These are phyloP conservation scores for Oidiodendron maius DNA, from an alignment of 495 filamentous ascomycete genomes.

Conservation along the genomic window DNA sequence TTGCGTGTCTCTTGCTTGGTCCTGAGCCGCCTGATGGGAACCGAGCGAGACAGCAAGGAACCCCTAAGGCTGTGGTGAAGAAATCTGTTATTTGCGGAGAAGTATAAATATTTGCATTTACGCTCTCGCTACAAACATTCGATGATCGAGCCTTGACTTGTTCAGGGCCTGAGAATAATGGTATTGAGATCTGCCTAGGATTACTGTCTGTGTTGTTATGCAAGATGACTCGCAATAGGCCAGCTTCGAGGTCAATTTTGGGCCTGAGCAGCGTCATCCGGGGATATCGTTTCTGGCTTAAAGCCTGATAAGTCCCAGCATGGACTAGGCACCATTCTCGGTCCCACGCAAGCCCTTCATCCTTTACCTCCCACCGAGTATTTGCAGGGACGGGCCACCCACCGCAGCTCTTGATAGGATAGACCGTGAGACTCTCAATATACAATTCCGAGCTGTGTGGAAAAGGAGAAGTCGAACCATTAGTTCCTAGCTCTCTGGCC, in stretches of 20 bases:
- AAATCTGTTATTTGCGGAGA: conserved; percentile 58
- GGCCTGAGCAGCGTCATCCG: conserved; percentile 78
- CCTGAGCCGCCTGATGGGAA: conserved; percentile 59
- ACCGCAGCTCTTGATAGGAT: conserved; percentile 87
- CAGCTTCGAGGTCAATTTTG: conserved; percentile 54
- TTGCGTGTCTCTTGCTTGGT: conserved; percentile 55
- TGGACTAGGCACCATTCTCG: conserved; percentile 91
- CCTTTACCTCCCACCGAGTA: conserved; percentile 63
- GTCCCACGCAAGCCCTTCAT: conserved; percentile 84
- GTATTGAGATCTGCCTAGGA: conserved; percentile 49
- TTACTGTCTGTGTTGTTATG: conserved; percentile 16
- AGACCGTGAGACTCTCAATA: conserved; percentile 60
- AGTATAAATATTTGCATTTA: conserved; percentile 62
- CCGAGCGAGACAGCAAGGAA: conserved; percentile 74
- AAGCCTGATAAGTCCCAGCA: conserved; percentile 65
- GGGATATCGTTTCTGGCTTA: conserved; percentile 80
- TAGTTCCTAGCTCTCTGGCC: not conserved
- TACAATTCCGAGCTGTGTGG: not conserved
- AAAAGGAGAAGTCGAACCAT: conserved; percentile 9
- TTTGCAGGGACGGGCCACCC: conserved; percentile 64
- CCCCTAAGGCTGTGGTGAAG: conserved; percentile 65
- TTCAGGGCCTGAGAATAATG: conserved; percentile 53
- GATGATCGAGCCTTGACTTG: conserved; percentile 46
- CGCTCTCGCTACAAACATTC: conserved; percentile 73
- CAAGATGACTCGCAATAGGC: conserved; percentile 42